Evolutionary conservation across 2,329 filamentous ascomycete genomes (phyloP), one percentile per base, ranked within the genome.

Genomic region (Hypoxylon sp.): DNA sequence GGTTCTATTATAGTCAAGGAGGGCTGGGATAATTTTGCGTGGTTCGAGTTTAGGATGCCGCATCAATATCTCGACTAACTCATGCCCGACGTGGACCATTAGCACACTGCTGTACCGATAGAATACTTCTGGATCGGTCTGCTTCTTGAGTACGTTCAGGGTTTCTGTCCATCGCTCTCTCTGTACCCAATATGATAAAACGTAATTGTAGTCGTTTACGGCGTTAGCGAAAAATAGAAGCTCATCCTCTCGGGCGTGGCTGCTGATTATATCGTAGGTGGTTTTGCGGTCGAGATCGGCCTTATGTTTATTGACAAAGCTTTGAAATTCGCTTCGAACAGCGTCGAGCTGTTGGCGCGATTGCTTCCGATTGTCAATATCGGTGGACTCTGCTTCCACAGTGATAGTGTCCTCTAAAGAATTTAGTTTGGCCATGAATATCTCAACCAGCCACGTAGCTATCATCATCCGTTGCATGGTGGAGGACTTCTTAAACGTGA

Each of bases 401-500:
- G 92, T 88, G 58, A 97, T 93, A 2, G 89, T 92, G 71, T 99
- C 94, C 66, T 99, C 94, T 3, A 99, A 79, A 2, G 89, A 88
- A 68, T 99, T 97, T 30, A 99, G 80, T 72, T 96, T 97, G 4
- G 91, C 90, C 91, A 99, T 99, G 71, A 93, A 99, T 2, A 97
- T 81, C 71, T 99, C 94, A 7, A 97, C 80, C 31, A 99, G 81
- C 94, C 94, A 99, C 60, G 88, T 92, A 2, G 93, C 90, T 60
- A 97, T 86, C 91, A 99, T 96, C 59, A 90, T 88, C 51, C 93
- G 81, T 72, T 99, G 94, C 92, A 99, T 99, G 20, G 87, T 78
- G 1, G 87, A 86, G 1, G 87, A 82, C 70, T 92, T 96, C 70
- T 91, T 96, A 67, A 91, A 86, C 0, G 83, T 87, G 5, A 82